Conservation (phyloP, 345 rosid species). For the Conringia planisiliqua region DNA sequence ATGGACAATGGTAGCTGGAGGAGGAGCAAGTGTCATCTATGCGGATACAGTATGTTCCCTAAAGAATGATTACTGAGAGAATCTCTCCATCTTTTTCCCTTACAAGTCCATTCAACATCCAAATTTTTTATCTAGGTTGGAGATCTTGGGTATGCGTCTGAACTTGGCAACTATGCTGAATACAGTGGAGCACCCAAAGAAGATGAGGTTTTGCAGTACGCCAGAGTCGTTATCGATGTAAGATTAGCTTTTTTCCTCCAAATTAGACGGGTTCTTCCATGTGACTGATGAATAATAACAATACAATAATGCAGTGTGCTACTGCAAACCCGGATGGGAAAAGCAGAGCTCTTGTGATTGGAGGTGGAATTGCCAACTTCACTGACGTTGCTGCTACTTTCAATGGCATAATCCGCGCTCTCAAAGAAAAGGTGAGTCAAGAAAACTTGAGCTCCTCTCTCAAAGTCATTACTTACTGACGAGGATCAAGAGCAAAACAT, state of each 20-base stretch:
- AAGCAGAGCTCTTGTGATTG: conserved; percentile 87
- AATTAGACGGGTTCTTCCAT: background rate
- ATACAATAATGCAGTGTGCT: conserved; percentile 63
- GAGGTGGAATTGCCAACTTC: conserved; percentile 99
- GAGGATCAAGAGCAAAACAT: background rate
- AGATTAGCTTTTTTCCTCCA: background rate
- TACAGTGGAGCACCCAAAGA: conserved; percentile 99
- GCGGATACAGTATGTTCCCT: conserved; percentile 69
- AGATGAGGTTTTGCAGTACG: conserved; percentile 95
- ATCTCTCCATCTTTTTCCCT: background rate
- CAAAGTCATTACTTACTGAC: background rate
- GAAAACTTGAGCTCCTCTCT: conserved; percentile 36
- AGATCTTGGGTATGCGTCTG: conserved; percentile 87
- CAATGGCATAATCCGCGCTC: conserved; percentile 86
- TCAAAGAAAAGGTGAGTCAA: conserved; percentile 73
- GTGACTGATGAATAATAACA: background rate
- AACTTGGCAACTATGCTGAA: conserved; percentile 95
- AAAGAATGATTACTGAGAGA: background rate
- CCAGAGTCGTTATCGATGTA: conserved; percentile 95
- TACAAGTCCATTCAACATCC: background rate
- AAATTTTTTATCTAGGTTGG: conserved; percentile 57
- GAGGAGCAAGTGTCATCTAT: conserved; percentile 99
- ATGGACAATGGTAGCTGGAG: conserved; percentile 98
- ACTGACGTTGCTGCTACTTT: conserved; percentile 97
- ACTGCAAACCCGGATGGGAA: conserved; percentile 85